A percentile compares a stretch with the other conserved stretches of the same genome.
Conservation (phyloP, 2,329 filamentous ascomycete genomes). For the Graphium sp. region DNA sequence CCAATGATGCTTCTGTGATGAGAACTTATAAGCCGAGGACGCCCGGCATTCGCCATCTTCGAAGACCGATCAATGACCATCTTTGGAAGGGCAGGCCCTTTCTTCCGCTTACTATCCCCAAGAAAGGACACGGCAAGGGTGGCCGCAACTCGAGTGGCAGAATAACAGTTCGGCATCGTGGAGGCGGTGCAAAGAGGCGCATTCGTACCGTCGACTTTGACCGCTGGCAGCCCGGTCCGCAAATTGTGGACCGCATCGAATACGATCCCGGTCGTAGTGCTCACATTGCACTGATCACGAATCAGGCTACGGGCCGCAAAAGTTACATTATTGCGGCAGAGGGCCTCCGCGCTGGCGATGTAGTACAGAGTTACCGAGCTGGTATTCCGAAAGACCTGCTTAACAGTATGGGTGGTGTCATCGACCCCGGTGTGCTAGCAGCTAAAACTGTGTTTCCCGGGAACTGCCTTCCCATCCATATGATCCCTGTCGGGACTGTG, state of each 20-base stretch:
- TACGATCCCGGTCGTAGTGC: slow-evolving; percentile 88
- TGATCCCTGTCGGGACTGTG: slow-evolving; percentile 88
- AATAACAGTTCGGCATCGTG: slow-evolving; percentile 79
- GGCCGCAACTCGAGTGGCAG: slow-evolving; percentile 77
- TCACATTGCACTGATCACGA: slow-evolving; percentile 76
- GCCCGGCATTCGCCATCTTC: slow-evolving; percentile 80
- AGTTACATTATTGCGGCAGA: slow-evolving; percentile 94
- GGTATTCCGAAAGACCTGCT: slow-evolving; percentile 81
- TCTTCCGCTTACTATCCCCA: slow-evolving; percentile 70
- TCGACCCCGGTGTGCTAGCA: slow-evolving; percentile 91
- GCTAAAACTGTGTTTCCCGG: slow-evolving; percentile 87
- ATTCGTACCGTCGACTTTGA: slow-evolving; percentile 86
- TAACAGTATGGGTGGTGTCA: slow-evolving; percentile 76
- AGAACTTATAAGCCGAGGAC: slow-evolving; percentile 88
- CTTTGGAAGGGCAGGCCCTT: slow-evolving; percentile 86
- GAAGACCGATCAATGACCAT: slow-evolving; percentile 87
- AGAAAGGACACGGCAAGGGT: slow-evolving; percentile 85
- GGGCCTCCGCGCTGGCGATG: slow-evolving; percentile 79
- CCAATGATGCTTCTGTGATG: no score
- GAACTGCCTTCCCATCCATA: slow-evolving; percentile 87
- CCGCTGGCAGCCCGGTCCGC: slow-evolving; percentile 61
- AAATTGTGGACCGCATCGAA: slow-evolving; percentile 85
- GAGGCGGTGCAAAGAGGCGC: slow-evolving; percentile 80
- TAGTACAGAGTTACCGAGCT: slow-evolving; percentile 77
- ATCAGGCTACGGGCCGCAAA: slow-evolving; percentile 55